These are phyloP conservation scores for Thelonectria rubi DNA, from an alignment of 2,329 filamentous ascomycete species.

Conservation along the genomic window DNA sequence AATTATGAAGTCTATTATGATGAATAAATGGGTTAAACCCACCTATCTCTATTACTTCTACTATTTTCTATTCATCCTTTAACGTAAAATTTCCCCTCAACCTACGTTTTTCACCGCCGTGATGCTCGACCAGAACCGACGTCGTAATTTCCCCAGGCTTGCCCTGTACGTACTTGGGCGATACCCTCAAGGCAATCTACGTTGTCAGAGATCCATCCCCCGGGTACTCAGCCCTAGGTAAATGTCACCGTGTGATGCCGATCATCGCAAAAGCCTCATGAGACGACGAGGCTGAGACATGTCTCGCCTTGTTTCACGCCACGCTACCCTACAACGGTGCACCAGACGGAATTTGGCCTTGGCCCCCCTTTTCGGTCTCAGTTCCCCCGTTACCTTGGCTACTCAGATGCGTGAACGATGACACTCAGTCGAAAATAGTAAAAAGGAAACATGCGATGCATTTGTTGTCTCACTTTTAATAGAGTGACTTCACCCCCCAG, in stretches of 20 bases:
- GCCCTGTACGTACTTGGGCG: too few species aligned
- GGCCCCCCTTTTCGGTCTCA: not conserved
- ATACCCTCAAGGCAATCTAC: not conserved
- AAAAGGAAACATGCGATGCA: not conserved
- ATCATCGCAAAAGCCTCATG: not conserved
- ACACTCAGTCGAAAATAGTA: not conserved
- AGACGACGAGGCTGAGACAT: not conserved
- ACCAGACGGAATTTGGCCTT: not conserved
- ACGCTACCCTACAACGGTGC: conserved; percentile 1
- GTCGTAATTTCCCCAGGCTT: too few species aligned
- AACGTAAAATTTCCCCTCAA: too few species aligned
- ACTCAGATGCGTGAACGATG: not conserved
- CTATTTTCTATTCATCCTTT: too few species aligned
- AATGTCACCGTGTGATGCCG: not conserved
- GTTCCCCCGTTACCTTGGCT: not conserved
- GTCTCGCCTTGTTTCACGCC: not conserved
- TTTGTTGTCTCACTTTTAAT: not conserved
- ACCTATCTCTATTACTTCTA: too few species aligned
- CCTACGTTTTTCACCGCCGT: too few species aligned
- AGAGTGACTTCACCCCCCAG: not conserved
- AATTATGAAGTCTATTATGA: too few species aligned
- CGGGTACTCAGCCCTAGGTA: not conserved
- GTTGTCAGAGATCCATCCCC: not conserved
- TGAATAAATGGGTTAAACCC: too few species aligned
- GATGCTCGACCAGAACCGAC: too few species aligned